phyloP scores from a whole-genome alignment of 495 filamentous ascomycete genomes.

The Penicillium flavigenum region DNA sequence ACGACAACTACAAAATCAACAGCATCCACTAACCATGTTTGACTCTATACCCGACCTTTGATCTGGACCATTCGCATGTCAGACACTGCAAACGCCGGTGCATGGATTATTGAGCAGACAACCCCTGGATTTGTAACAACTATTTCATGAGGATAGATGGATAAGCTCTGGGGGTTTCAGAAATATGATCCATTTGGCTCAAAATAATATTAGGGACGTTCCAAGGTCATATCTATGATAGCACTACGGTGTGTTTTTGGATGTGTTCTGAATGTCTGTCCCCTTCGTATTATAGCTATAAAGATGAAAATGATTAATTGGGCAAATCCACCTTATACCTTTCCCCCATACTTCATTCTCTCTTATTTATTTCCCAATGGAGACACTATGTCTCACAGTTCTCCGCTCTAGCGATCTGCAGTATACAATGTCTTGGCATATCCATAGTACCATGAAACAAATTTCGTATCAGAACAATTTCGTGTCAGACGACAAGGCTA shows the following conservation, averaged over 20 bases:
- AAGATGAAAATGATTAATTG: neutral
- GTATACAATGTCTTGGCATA: slow-evolving; percentile 13
- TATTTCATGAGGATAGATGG: neutral
- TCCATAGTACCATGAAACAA: neutral
- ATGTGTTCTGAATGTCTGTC: neutral
- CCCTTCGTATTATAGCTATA: neutral
- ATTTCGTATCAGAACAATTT: neutral
- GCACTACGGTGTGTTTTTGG: neutral
- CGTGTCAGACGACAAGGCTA: neutral
- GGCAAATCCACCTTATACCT: neutral
- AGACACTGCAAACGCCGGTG: neutral
- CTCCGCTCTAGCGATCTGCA: slow-evolving; percentile 2
- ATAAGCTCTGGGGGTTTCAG: neutral
- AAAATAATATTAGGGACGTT: neutral
- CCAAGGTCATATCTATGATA: neutral
- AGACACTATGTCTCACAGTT: neutral
- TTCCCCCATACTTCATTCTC: neutral
- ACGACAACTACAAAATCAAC: neutral
- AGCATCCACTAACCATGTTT: neutral
- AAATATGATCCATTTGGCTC: neutral
- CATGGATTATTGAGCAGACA: neutral
- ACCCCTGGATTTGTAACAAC: neutral
- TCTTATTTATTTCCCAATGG: neutral
- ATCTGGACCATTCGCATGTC: neutral
- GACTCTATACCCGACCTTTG: neutral